phyloP scores from a whole-genome alignment of 2,329 filamentous ascomycete species.

The Chrysosporium keratinophilum region DNA sequence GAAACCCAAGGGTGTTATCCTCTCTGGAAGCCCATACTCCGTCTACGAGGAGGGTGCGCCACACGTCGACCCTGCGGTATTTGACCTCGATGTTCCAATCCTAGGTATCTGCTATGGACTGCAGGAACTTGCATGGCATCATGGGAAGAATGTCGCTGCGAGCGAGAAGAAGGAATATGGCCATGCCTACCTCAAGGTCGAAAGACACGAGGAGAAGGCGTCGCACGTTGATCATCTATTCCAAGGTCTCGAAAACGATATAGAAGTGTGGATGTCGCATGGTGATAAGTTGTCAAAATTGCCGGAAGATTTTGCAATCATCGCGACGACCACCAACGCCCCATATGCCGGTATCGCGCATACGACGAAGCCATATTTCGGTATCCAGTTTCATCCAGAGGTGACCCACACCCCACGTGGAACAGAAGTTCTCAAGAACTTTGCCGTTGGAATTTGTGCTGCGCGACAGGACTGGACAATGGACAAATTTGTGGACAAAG shows the following conservation, averaged over 20 bases:
- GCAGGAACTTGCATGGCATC: slow-evolving; percentile 64
- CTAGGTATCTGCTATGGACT: slow-evolving; percentile 52
- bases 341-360: slow-evolving; percentile 62
- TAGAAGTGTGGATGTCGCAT: slow-evolving; percentile 79
- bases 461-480: slow-evolving; percentile 73
- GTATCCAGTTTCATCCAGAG: slow-evolving; percentile 85
- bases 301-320: slow-evolving; percentile 60
- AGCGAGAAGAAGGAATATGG: slow-evolving; percentile 63
- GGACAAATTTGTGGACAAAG: slow-evolving; percentile 68
- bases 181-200: slow-evolving; percentile 55
- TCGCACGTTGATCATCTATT: slow-evolving; percentile 63
- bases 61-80: slow-evolving; percentile 66
- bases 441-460: slow-evolving; percentile 70
- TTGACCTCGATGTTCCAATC: slow-evolving; percentile 59
- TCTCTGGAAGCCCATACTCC: slow-evolving; percentile 62
- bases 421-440: slow-evolving; percentile 65
- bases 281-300: slow-evolving; percentile 71
- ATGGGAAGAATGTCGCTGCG: slow-evolving; percentile 55
- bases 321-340: slow-evolving; percentile 67
- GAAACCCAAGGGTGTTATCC: slow-evolving; percentile 74
- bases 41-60: slow-evolving; percentile 71
- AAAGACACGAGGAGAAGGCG: slow-evolving; percentile 40
- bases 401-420: slow-evolving; percentile 60
- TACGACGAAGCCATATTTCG: slow-evolving; percentile 56
- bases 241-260: slow-evolving; percentile 57